These are phyloP conservation scores for Oxytropis ochrocephala DNA, from an alignment of 306 rosid species.

Conservation along the genomic window DNA sequence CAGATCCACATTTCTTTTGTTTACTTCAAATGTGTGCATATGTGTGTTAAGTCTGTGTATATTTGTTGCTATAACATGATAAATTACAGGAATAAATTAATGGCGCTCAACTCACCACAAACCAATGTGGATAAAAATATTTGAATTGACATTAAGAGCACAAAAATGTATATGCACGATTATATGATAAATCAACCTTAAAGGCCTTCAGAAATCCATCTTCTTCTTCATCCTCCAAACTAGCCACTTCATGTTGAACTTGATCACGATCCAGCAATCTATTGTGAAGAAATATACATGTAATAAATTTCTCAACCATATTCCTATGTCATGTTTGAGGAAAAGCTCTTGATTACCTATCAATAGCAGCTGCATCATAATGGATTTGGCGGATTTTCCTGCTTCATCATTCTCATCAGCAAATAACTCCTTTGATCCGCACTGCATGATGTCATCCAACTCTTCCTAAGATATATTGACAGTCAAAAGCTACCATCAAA, in stretches of 20 bases:
- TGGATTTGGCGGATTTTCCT: constrained; percentile 96
- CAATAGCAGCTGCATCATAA: constrained; percentile 94
- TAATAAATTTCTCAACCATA: constrained; percentile 16
- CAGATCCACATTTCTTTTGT: neutral
- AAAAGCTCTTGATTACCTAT: constrained; percentile 45
- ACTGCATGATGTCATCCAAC: constrained; percentile 93
- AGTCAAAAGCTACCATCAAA: constrained; percentile 23
- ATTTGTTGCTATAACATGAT: neutral
- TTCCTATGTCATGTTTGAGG: neutral
- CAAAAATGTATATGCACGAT: constrained; percentile 10
- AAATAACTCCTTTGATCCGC: constrained; percentile 95
- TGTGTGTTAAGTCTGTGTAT: neutral
- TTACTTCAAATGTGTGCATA: neutral
- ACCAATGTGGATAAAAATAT: neutral
- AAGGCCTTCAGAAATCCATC: constrained; percentile 93
- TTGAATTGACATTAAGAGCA: constrained; percentile 13
- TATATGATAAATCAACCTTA: constrained; percentile 50
- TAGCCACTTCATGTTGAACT: constrained; percentile 71
- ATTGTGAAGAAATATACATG: constrained; percentile 23
- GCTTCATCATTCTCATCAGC: constrained; percentile 94
- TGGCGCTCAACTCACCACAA: neutral
- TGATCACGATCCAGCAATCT: constrained; percentile 96
- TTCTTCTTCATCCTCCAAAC: constrained; percentile 89
- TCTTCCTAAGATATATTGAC: constrained; percentile 60
- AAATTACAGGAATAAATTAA: neutral